Evolutionary conservation across 495 filamentous ascomycete species (phyloP), one percentile per base, ranked within the genome.

Genomic region (Penicillium ucsense): DNA sequence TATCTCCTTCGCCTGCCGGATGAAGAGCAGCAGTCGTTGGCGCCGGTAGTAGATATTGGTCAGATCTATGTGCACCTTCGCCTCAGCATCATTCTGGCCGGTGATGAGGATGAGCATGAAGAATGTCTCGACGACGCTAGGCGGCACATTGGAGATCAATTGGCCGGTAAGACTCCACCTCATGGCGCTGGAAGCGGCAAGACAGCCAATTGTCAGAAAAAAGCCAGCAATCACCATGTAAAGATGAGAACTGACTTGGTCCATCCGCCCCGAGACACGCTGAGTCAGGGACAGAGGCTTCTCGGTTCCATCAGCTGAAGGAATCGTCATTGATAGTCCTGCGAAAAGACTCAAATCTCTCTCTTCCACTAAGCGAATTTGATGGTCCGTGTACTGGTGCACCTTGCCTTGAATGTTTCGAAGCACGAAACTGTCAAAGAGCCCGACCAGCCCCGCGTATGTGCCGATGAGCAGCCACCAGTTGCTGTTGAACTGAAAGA

Each of bases 391-490:
- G 41, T 69, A 56, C 8, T 46, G n/a, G 27, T 53, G 50, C 1
- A 66, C 51, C 12, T 59, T 59, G 28, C 48, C 47, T 49, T 71
- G 62, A 28, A 71, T 44, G 42, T 68, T 69, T 6, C 66, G 59
- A 6, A 69, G 53, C 6, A 67, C 62, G 40, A 71, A 69, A 12
- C 62, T 61, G 46, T 69, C 64, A 20, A 66, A 53, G 43, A 69
- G 56, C 8, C 68, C 64, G 34, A 69, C 53, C 6, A 71, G 55
- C 4, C 68, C 68, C 0, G 68, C 64, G 49, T 66, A 71, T 4
- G 66, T 71, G 11, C 68, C 68, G 49, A 68, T 68, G 36, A 69
- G 54, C 0, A 71, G 53, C 63, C 61, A 67, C 68, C 68, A 71
- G 53, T 57, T 65, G 40, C 57, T 53, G 45, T 57, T 55, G 47